Percentiles rank a stretch among this genome's conserved stretches.
phyloP scores from a whole-genome alignment of 106 monocot genomes.

The Dendrobium nobile region DNA sequence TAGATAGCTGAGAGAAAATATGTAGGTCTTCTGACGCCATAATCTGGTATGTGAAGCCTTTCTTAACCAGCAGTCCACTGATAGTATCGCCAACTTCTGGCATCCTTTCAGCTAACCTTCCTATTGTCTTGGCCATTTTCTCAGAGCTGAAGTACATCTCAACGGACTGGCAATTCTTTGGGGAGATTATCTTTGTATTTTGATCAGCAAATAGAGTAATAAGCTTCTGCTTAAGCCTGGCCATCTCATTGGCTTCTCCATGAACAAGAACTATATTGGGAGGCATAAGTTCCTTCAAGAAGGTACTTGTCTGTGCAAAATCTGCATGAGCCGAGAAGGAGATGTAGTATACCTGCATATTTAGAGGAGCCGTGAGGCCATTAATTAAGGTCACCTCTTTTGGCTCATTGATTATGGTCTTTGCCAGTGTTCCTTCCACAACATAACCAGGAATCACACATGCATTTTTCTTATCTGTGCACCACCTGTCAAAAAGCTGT shows the following conservation, averaged over 20 bases:
- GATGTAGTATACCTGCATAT: slow-evolving; percentile 94
- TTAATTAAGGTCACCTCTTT: slow-evolving; percentile 98
- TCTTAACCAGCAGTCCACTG: slow-evolving; percentile 85
- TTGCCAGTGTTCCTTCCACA: slow-evolving; percentile 85
- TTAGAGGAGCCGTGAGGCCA: slow-evolving; percentile 83
- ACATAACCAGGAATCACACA: slow-evolving; percentile 98
- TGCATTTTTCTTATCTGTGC: slow-evolving; percentile 83
- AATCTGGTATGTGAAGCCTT: slow-evolving; percentile 94
- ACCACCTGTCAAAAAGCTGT: slow-evolving; percentile 97
- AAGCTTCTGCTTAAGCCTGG: slow-evolving; percentile 82
- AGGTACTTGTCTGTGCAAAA: slow-evolving; percentile 83
- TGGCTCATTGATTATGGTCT: slow-evolving; percentile 95
- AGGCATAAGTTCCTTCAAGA: slow-evolving; percentile 85
- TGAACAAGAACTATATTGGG: slow-evolving; percentile 94
- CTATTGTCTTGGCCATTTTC: slow-evolving; percentile 96
- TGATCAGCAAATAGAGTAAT: slow-evolving; percentile 51
- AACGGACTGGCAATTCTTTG: slow-evolving; percentile 77
- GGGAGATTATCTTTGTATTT: slow-evolving; percentile 67
- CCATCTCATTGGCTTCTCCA: slow-evolving; percentile 98
- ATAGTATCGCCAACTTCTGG: slow-evolving; percentile 73
- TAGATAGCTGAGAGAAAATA: slow-evolving; percentile 84
- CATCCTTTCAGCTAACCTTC: slow-evolving; percentile 66
- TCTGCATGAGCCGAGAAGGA: slow-evolving; percentile 99
- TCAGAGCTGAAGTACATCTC: slow-evolving; percentile 93
- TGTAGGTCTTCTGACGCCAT: slow-evolving; percentile 93